Evolutionary conservation across 257 asterid species (phyloP).

Genomic region (Ligustrum vulgare): DNA sequence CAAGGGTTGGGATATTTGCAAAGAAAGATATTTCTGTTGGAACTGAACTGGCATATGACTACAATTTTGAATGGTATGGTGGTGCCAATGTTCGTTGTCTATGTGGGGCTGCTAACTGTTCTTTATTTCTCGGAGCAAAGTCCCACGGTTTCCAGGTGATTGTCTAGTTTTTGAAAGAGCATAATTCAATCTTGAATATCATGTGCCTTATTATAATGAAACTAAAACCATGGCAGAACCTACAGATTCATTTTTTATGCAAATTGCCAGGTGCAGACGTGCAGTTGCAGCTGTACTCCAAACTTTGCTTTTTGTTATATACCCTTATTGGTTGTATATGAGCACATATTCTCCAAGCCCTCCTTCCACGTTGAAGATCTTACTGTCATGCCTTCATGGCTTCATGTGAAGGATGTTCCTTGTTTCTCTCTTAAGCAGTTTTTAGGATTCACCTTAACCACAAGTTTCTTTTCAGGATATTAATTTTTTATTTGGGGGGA

Average conservation of each 20-base stretch:
- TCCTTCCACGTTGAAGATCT: background rate
- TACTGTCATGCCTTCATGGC: background rate
- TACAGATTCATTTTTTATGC: background rate
- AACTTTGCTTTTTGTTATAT: background rate
- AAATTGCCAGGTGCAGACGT: constrained; percentile 12
- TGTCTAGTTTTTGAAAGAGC: constrained; percentile 19
- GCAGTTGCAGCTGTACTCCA: constrained; percentile 12
- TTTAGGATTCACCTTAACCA: background rate
- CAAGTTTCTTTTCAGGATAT: background rate
- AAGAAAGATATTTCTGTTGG: constrained; percentile 64
- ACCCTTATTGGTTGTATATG: background rate
- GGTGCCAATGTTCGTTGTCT: constrained; percentile 91
- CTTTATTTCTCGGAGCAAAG: constrained; percentile 89
- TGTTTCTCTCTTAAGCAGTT: background rate
- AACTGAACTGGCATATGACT: constrained; percentile 75
- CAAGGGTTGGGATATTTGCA: constrained; percentile 90
- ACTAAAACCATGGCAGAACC: background rate
- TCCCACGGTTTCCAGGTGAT: constrained; percentile 95
- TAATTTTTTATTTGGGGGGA: constrained; percentile 4
- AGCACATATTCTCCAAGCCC: background rate
- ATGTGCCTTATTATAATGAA: constrained; percentile 7
- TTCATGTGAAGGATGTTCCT: background rate
- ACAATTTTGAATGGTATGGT: constrained; percentile 94
- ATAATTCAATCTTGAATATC: constrained; percentile 14
- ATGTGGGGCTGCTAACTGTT: constrained; percentile 89